Evolutionary conservation across 371 early-diverging fungal species (phyloP), one percentile per base, ranked within the genome.

Genomic region (Mortierella sp.): DNA sequence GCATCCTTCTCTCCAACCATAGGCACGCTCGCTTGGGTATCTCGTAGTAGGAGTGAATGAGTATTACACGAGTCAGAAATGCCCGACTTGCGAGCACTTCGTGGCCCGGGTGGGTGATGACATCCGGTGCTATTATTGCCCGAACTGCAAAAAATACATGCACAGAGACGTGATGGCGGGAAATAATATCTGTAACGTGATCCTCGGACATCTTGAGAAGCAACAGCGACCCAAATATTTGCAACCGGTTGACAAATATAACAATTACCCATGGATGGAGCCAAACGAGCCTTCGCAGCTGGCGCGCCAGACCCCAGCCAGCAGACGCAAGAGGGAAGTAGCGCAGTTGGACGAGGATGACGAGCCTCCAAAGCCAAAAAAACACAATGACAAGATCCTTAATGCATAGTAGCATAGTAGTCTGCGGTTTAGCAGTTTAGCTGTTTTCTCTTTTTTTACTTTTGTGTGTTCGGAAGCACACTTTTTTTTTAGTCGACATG

Each of bases 41-140:
- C 28, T 66, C 24, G 66, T 72, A 4, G 72, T 72, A 0, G 72
- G 72, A 4, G 71, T 71, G 32, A 58, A 71, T 18, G 71, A 71
- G 18, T 64, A 43, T n/a, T 64, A 71, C 47, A 71, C 71, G 5
- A 57, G 43, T 43, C 63, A 71, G 58, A 63, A 59, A 45, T 71
- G 69, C 39, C 64, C 60, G 28, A 24, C 28, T 22, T 71, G 71
- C 35, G n/a, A 57, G 32, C 10, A 54, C 14, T 63, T 71, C 43
- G 71, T 71, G 8, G 54, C 26, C 1, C 57, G 39, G 40, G 55
- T 65, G 39, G 39, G 39, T 39, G 39, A 39, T 11, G 37, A 65
- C 26, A 67, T 47, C 28, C 28, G 67, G 35, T 59, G n/a, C 11
- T 28, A 43, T 16, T 59, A 67, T 47, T 67, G 67, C 45, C 18